Percentiles rank a stretch among this genome's conserved stretches.
phyloP scores from a whole-genome alignment of 371 early-diverging fungal genomes.

The Mucor velutinosus region DNA sequence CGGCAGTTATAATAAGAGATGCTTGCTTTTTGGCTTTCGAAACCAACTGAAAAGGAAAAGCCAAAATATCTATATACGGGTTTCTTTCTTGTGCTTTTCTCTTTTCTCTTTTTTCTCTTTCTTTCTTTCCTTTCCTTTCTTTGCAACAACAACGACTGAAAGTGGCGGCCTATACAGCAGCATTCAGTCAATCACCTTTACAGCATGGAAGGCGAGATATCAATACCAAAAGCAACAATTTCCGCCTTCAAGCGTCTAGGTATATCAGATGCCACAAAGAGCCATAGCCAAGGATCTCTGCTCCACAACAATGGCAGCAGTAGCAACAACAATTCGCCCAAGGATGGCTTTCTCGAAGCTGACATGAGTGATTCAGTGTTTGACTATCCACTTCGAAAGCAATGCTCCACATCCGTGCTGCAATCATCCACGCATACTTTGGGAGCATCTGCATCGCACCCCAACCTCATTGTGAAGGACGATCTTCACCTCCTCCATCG shows the following conservation, averaged over 20 bases:
- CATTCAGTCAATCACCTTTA: not conserved
- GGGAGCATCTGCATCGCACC: conserved; percentile 33
- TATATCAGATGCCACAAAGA: not conserved
- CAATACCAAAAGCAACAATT: conserved; percentile 1
- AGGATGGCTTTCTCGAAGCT: conserved; percentile 19
- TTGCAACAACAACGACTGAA: not conserved
- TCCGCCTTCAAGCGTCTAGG: conserved; percentile 6
- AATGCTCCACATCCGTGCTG: conserved; percentile 27
- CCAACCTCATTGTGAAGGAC: conserved; percentile 25
- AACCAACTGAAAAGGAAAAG: conserved; percentile 12
- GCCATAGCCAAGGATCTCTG: not conserved
- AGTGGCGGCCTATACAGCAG: not conserved
- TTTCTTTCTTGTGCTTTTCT: not conserved
- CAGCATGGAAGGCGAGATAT: conserved; percentile 3
- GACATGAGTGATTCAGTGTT: conserved; percentile 44
- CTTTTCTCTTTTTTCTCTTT: not conserved
- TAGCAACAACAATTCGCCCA: not conserved
- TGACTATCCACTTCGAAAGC: conserved; percentile 30
- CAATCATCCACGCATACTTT: conserved; percentile 4
- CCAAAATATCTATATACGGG: not conserved
- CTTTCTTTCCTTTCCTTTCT: not conserved
- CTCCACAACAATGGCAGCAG: not conserved
- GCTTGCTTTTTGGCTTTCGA: conserved; percentile 9
- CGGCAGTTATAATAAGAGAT: not conserved
- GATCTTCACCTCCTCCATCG: conserved; percentile 1